phyloP scores from a whole-genome alignment of 2,329 filamentous ascomycete species.

The Fusarium dlaminii region DNA sequence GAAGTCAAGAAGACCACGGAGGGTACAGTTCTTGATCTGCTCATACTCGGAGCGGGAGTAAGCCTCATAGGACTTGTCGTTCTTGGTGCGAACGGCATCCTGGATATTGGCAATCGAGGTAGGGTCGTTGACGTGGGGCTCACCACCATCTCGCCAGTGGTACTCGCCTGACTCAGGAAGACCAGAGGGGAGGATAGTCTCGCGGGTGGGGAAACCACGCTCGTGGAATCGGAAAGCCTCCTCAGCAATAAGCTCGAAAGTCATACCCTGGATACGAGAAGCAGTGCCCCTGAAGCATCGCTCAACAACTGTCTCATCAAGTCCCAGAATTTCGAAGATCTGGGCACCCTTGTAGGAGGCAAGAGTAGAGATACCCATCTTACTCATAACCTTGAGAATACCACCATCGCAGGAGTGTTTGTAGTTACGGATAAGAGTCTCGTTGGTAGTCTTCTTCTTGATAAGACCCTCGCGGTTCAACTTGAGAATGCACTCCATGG shows the following conservation, averaged over 20 bases:
- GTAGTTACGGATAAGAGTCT: conserved; percentile 92
- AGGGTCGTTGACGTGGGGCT: conserved; percentile 95
- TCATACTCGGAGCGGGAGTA: conserved; percentile 94
- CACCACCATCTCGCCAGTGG: conserved; percentile 96
- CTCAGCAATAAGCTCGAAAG: conserved; percentile 91
- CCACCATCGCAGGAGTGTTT: conserved; percentile 96
- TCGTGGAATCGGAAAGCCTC: conserved; percentile 96
- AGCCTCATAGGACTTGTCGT: conserved; percentile 97
- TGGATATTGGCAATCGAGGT: conserved; percentile 96
- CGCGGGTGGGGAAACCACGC: conserved; percentile 85
- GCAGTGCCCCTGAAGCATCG: conserved; percentile 95
- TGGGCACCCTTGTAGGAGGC: conserved; percentile 98
- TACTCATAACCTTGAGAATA: conserved; percentile 98
- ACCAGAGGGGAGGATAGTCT: conserved; percentile 79
- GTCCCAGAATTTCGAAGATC: conserved; percentile 95
- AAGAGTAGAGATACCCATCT: conserved; percentile 98
- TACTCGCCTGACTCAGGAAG: conserved; percentile 95
- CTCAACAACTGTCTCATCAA: conserved; percentile 91
- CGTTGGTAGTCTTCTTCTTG: conserved; percentile 84
- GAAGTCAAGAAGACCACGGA: conserved; percentile 94
- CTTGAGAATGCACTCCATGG: conserved; percentile 97
- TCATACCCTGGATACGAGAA: conserved; percentile 92
- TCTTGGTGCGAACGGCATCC: conserved; percentile 95
- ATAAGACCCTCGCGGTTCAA: conserved; percentile 93
- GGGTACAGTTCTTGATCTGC: conserved; percentile 95